Conservation (phyloP, 306 rosid species). For the Fragaria vesca region DNA sequence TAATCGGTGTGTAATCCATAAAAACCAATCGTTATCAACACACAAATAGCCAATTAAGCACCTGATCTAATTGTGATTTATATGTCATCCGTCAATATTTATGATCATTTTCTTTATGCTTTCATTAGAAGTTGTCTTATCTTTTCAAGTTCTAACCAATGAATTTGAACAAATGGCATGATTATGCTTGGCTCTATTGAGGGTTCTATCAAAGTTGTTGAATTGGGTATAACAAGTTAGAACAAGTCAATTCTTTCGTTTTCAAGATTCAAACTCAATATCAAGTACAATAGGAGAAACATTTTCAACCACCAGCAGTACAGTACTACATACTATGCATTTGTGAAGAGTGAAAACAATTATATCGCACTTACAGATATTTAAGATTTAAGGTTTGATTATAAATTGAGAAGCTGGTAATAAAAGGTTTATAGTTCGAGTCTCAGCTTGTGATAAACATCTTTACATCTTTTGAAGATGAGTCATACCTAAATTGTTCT, state of each 20-base stretch:
- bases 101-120: slow-evolving; percentile 9
- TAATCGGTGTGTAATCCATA: slow-evolving; percentile 34
- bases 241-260: not conserved
- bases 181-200: slow-evolving; percentile 28
- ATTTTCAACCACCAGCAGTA: not conserved
- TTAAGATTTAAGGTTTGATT: not conserved
- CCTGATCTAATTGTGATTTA: slow-evolving; percentile 24
- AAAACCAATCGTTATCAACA: slow-evolving; percentile 32
- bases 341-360: not conserved
- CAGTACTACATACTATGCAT: not conserved
- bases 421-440: too few relatives aligned
- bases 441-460: too few relatives aligned
- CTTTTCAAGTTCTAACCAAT: slow-evolving; percentile 7
- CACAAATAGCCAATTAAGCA: slow-evolving; percentile 25
- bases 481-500: too few relatives aligned
- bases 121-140: slow-evolving; percentile 10
- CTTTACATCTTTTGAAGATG: too few relatives aligned
- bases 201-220: slow-evolving; percentile 4
- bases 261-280: not conserved
- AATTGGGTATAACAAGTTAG: slow-evolving; percentile 4
- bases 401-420: too few relatives aligned
- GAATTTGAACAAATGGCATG: slow-evolving; percentile 27
- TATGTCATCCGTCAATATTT: not conserved
- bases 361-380: not conserved
- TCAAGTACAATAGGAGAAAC: not conserved